These are phyloP conservation scores for Trichosporon faecale DNA, from an alignment of 1,284 basidiomycete genomes.

Conservation along the genomic window DNA sequence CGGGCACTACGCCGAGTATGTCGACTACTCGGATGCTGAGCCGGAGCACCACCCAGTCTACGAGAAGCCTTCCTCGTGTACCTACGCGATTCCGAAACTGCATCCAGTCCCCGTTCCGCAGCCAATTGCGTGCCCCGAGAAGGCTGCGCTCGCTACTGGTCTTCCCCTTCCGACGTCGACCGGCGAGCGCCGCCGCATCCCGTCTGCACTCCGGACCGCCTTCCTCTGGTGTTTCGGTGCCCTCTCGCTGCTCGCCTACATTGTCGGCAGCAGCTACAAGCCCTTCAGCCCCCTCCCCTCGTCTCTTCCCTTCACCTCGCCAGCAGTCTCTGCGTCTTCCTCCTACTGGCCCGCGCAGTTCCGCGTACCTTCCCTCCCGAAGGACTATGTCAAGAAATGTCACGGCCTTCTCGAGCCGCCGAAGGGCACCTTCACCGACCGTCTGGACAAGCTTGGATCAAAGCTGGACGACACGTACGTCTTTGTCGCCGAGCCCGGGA, in stretches of 20 bases:
- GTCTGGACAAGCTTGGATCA: not conserved
- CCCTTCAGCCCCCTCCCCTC: not conserved
- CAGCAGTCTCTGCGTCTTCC: not conserved
- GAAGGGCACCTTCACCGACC: not conserved
- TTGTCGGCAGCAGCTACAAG: not conserved
- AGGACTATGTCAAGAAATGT: not conserved
- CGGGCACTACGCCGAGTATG: not conserved
- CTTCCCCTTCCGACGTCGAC: not conserved
- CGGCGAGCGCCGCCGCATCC: not conserved
- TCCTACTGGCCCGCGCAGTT: not conserved
- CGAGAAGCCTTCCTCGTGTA: not conserved
- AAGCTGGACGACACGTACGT: constrained; percentile 12
- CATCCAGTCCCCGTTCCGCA: not conserved
- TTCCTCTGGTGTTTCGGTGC: not conserved
- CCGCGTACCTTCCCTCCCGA: not conserved
- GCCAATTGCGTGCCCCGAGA: not conserved
- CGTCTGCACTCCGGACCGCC: not conserved
- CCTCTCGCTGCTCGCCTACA: not conserved
- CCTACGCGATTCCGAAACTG: not conserved
- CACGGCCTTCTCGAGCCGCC: constrained; percentile 14
- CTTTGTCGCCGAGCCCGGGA: constrained; percentile 67
- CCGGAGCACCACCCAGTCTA: not conserved
- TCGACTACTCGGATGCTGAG: not conserved
- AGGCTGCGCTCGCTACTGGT: not conserved
- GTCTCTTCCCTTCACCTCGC: not conserved